These are phyloP conservation scores for Moniliophthora roreri DNA, from an alignment of 1,284 basidiomycete species.

Conservation along the genomic window DNA sequence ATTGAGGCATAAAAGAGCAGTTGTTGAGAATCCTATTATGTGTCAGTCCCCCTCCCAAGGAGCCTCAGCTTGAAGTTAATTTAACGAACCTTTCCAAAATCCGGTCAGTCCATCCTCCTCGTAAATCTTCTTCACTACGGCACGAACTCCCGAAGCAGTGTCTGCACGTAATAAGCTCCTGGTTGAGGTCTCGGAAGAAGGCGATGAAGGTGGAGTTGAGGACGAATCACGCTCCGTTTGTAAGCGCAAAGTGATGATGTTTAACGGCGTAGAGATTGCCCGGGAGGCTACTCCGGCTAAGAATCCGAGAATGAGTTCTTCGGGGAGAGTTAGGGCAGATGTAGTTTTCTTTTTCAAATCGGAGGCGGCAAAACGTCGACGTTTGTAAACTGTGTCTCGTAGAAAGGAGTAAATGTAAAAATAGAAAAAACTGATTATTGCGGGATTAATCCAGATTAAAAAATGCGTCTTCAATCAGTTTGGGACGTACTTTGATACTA, in stretches of 20 bases:
- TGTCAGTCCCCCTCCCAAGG: conserved; percentile 3
- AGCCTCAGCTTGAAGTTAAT: neutral
- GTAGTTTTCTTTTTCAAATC: conserved; percentile 2
- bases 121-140: conserved; percentile 43
- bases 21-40: conserved; percentile 46
- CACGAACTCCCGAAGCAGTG: conserved; percentile 23
- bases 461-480: neutral
- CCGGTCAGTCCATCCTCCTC: conserved; percentile 44
- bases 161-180: conserved; percentile 19
- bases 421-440: conserved; percentile 54
- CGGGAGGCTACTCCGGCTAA: conserved; percentile 53
- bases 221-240: conserved; percentile 36
- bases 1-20: conserved; percentile 49
- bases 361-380: too few species aligned
- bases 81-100: conserved; percentile 51
- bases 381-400: conserved; percentile 26
- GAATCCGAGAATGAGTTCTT: conserved; percentile 53
- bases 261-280: conserved; percentile 53
- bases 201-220: neutral
- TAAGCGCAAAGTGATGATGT: conserved; percentile 48
- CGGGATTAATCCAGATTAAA: too few species aligned
- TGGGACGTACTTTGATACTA: conserved; percentile 48
- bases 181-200: conserved; percentile 27
- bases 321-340: conserved; percentile 31
- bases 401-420: conserved; percentile 46